These are phyloP conservation scores for Colletotrichum scovillei DNA, from an alignment of 2,329 filamentous ascomycete genomes.

Conservation along the genomic window DNA sequence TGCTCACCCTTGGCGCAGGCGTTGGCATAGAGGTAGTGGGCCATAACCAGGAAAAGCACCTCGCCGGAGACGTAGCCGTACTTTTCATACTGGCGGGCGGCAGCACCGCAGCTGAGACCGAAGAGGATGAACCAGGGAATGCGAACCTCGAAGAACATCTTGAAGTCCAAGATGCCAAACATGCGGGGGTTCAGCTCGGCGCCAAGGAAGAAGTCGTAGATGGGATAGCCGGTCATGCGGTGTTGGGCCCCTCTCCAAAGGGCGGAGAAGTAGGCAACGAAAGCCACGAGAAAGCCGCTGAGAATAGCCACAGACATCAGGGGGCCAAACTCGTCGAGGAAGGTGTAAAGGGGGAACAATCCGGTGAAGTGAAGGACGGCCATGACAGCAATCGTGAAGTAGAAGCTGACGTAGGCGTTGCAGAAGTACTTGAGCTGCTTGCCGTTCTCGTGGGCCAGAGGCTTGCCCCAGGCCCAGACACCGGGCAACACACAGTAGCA, in stretches of 20 bases:
- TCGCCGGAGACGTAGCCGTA: constrained; percentile 91
- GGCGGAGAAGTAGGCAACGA: constrained; percentile 89
- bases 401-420: constrained; percentile 88
- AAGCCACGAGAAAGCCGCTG: constrained; percentile 85
- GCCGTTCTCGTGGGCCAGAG: constrained; percentile 82
- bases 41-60: constrained; percentile 85
- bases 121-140: constrained; percentile 94
- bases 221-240: constrained; percentile 87
- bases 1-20: constrained; percentile 94
- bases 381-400: constrained; percentile 81
- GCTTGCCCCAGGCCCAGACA: constrained; percentile 88
- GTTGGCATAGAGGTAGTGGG: constrained; percentile 92
- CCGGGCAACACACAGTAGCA: constrained; percentile 90
- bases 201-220: constrained; percentile 96
- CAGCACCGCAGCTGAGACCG: constrained; percentile 79
- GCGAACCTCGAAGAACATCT: constrained; percentile 96
- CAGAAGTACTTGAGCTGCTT: constrained; percentile 96
- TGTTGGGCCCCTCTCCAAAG: constrained; percentile 84
- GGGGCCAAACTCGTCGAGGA: constrained; percentile 95
- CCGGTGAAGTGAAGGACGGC: constrained; percentile 83
- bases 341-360: constrained; percentile 87
- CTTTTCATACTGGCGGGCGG: constrained; percentile 83
- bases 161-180: constrained; percentile 84
- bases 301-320: constrained; percentile 93
- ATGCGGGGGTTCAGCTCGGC: constrained; percentile 90